Conservation (phyloP, 139 green algal species). For the Nannochloris sp. region DNA sequence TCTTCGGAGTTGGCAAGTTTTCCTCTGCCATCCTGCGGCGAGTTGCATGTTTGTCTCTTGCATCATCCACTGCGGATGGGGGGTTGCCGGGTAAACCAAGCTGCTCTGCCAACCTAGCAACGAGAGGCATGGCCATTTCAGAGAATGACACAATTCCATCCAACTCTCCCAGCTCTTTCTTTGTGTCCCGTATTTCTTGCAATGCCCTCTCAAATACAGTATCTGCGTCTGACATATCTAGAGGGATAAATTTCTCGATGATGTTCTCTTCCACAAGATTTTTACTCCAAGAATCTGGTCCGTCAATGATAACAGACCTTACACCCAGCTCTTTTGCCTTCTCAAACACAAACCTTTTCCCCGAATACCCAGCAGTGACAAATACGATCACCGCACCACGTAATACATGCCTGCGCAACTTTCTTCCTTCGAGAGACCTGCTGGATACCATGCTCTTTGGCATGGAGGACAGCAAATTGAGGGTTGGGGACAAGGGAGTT, state of each 20-base stretch:
- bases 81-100: slow-evolving; percentile 63
- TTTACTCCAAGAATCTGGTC: slow-evolving; percentile 60
- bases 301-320: slow-evolving; percentile 65
- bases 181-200: slow-evolving; percentile 35
- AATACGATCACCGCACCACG: slow-evolving; percentile 72
- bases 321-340: slow-evolving; percentile 73
- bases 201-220: slow-evolving; percentile 71
- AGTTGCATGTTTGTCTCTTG: slow-evolving; percentile 69
- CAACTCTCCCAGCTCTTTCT: slow-evolving; percentile 54
- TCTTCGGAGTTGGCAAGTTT: slow-evolving; percentile 63
- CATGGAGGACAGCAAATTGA: slow-evolving; percentile 33
- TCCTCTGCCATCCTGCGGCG: slow-evolving; percentile 45
- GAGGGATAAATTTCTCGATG: slow-evolving; percentile 64
- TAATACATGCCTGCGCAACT: slow-evolving; percentile 60
- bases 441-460: slow-evolving; percentile 34
- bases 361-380: slow-evolving; percentile 70
- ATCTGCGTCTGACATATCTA: slow-evolving; percentile 75
- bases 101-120: slow-evolving; percentile 60
- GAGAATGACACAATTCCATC: slow-evolving; percentile 82
- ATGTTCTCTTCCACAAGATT: slow-evolving; percentile 60
- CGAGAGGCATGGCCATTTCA: slow-evolving; percentile 79
- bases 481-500: slow-evolving; percentile 49
- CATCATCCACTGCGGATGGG: slow-evolving; percentile 56
- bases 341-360: slow-evolving; percentile 87
- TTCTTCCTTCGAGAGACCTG: slow-evolving; percentile 39